Conservation (phyloP, 768 basidiomycete genomes). For the Trametes villosa region DNA sequence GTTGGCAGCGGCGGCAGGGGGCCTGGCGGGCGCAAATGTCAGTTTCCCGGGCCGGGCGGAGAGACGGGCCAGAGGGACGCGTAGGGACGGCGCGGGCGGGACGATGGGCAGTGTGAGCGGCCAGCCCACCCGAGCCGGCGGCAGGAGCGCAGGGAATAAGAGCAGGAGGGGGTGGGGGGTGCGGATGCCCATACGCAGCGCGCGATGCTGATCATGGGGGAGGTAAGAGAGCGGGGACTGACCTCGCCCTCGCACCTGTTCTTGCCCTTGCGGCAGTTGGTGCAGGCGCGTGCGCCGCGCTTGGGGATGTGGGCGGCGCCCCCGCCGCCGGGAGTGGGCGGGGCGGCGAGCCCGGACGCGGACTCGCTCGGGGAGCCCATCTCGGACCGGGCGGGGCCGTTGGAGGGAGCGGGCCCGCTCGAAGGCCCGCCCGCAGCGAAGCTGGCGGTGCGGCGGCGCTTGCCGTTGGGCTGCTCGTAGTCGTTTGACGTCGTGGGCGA, state of each 20-base stretch:
- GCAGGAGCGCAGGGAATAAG: conserved; percentile 17
- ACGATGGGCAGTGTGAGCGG: conserved; percentile 28
- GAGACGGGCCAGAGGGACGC: conserved; percentile 56
- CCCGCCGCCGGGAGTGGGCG: conserved; percentile 30
- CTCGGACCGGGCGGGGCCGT: conserved; percentile 22
- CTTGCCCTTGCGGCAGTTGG: conserved; percentile 88
- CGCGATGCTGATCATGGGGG: background rate
- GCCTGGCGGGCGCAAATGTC: conserved; percentile 48
- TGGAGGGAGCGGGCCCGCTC: conserved; percentile 21
- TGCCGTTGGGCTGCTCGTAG: conserved; percentile 30
- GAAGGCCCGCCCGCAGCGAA: conserved; percentile 9
- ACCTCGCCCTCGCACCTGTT: conserved; percentile 95
- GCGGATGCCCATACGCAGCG: background rate
- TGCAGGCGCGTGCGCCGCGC: conserved; percentile 88
- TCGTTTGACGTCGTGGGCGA: conserved; percentile 33
- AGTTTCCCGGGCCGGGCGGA: conserved; percentile 72
- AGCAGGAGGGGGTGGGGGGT: background rate
- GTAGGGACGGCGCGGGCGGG: conserved; percentile 48
- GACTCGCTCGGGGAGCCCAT: conserved; percentile 26
- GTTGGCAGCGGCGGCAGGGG: conserved; percentile 88
- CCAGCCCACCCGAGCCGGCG: conserved; percentile 6
- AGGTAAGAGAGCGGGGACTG: conserved; percentile 22
- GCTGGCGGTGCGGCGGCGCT: conserved; percentile 30
- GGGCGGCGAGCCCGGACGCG: conserved; percentile 16
- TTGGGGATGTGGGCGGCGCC: conserved; percentile 84